Evolutionary conservation across 2,329 filamentous ascomycete genomes (phyloP), one percentile per base, ranked within the genome.

Genomic region (Aspergillus oerlinghausenensis): DNA sequence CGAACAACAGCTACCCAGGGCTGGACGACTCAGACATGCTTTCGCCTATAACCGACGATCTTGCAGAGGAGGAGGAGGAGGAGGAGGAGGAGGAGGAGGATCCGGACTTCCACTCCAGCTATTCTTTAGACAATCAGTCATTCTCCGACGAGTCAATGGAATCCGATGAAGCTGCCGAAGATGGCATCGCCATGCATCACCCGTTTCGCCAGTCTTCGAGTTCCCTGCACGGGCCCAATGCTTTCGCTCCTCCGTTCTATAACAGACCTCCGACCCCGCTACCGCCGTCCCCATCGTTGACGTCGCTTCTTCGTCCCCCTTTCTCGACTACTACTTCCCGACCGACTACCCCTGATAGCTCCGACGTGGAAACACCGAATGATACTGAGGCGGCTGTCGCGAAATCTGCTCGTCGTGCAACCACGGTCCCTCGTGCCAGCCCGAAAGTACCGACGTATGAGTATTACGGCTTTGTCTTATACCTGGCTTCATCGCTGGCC

Each of bases 391-490:
- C 81, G 3, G 81, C 80, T 14, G 83, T 88, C 40, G 81, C 86
- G 28, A 81, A 77, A 69, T 85, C 82, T 28, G 85, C 82, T 55
- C 80, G 77, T 51, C 80, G 79, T 65, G 83, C 78, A 59, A 83
- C 80, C 60, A 87, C 83, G 1, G 85, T 96, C 19, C 90, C 92
- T 5, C 88, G 91, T 55, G 92, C 92, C 1, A 88, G 88, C 54
- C 94, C 94, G 1, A 92, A 94, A 71, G 92, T 99, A 2, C 94
- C 94, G n/a, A 99, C 94, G 0, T 97, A 99, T 78, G 94, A 99
- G 73, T 99, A 97, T 83, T 97, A 97, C 73, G 94, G 94, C 71
- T 99, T 99, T 76, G 93, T 96, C 54, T 84, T 99, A 51, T 97
- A 99, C 77, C 83, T 99, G 42, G 90, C 93, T 70, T 92, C 88